Evolutionary conservation across 768 basidiomycete genomes (phyloP).

Genomic region (Cystobasidium tubakii): DNA sequence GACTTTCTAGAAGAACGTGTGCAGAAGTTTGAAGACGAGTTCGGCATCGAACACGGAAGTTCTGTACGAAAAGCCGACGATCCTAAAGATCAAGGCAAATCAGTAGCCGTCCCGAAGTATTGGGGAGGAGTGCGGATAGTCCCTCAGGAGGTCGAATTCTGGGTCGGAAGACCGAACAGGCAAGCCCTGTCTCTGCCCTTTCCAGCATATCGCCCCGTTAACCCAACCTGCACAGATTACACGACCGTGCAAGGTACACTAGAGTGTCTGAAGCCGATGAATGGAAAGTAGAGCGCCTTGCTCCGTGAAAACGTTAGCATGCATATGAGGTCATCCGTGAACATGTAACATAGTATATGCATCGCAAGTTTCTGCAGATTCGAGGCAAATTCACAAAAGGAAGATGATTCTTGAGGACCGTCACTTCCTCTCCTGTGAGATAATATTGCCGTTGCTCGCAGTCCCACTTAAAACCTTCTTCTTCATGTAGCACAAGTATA

Average conservation of each 20-base stretch:
- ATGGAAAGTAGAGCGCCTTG: conserved; percentile 31
- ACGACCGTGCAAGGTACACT: conserved; percentile 31
- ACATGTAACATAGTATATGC: background rate
- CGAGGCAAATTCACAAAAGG: no score
- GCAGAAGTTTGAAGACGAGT: conserved; percentile 58
- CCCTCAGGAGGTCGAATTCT: conserved; percentile 95
- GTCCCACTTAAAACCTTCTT: no score
- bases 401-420: no score
- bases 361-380: background rate
- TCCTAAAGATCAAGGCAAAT: conserved; percentile 40
- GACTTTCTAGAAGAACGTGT: conserved; percentile 63
- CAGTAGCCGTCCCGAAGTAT: conserved; percentile 74
- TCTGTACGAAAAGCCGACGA: conserved; percentile 20
- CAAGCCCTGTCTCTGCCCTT: background rate
- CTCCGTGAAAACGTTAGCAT: conserved; percentile 13
- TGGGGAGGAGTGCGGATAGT: conserved; percentile 97
- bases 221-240: background rate
- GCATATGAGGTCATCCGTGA: background rate
- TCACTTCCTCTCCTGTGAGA: no score
- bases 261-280: background rate
- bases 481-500: no score
- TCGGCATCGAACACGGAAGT: conserved; percentile 52
- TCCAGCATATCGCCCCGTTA: background rate
- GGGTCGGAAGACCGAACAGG: conserved; percentile 91
- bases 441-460: no score